Percentiles rank a stretch among this genome's conserved stretches.
Evolutionary conservation across 768 basidiomycete genomes (phyloP).

Genomic region (Podaxis mareebaensis): DNA sequence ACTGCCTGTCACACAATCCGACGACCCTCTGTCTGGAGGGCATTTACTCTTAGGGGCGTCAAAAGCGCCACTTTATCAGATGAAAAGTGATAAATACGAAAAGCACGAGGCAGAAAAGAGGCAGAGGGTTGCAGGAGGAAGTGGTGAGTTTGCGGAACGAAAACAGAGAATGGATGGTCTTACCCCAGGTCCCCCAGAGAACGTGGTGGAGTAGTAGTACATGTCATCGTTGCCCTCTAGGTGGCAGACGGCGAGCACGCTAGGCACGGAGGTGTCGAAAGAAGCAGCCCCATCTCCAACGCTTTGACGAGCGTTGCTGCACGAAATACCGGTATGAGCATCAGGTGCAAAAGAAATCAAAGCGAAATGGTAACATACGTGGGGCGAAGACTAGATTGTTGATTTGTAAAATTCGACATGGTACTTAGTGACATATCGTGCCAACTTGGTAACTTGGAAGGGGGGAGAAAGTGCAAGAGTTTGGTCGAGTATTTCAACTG

Average conservation of each 20-base stretch:
- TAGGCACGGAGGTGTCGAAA: slow-evolving; percentile 69
- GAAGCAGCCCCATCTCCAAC: slow-evolving; percentile 96
- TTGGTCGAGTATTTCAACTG: slow-evolving; percentile 18
- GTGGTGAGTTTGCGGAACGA: not conserved
- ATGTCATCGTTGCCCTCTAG: slow-evolving; percentile 78
- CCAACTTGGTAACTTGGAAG: slow-evolving; percentile 69
- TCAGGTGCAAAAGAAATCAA: not conserved
- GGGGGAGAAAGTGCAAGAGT: slow-evolving; percentile 19
- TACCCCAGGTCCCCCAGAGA: slow-evolving; percentile 92
- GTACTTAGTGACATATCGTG: slow-evolving; percentile 77
- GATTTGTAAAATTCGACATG: slow-evolving; percentile 71
- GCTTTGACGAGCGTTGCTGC: slow-evolving; percentile 93
- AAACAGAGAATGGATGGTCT: slow-evolving; percentile 26
- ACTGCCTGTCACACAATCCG: slow-evolving; percentile 93
- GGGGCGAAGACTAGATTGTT: slow-evolving; percentile 94
- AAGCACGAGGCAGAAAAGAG: not conserved
- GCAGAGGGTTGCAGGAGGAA: slow-evolving; percentile 11
- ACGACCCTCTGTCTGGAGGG: slow-evolving; percentile 96
- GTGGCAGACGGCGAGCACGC: slow-evolving; percentile 84
- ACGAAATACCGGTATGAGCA: slow-evolving; percentile 22
- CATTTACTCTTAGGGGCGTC: slow-evolving; percentile 89
- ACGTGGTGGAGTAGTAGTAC: slow-evolving; percentile 92
- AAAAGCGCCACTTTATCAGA: slow-evolving; percentile 82
- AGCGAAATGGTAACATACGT: slow-evolving; percentile 51
- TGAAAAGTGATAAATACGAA: not conserved